These are phyloP conservation scores for Alternaria sp. DNA, from an alignment of 2,329 filamentous ascomycete species.

Conservation along the genomic window DNA sequence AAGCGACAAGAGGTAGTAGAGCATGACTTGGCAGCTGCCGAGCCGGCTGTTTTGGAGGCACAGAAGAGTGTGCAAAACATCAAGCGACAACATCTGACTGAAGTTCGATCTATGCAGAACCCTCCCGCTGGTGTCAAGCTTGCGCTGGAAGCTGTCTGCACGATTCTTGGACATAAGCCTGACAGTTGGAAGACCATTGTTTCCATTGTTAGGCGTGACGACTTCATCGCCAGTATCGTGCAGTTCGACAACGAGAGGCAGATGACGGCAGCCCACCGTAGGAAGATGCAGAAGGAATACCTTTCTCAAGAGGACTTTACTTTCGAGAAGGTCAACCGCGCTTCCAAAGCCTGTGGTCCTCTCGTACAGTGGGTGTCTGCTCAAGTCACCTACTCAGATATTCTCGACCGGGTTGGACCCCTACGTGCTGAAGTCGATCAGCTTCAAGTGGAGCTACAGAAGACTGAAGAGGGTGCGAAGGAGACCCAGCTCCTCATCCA, in stretches of 20 bases:
- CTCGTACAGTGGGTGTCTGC: conserved; percentile 97
- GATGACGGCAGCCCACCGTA: conserved; percentile 84
- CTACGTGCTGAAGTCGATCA: conserved; percentile 87
- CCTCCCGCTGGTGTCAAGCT: conserved; percentile 90
- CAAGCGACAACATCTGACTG: conserved; percentile 94
- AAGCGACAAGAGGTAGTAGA: conserved; percentile 83
- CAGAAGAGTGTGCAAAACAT: conserved; percentile 98
- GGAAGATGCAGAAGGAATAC: conserved; percentile 92
- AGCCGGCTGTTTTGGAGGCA: conserved; percentile 91
- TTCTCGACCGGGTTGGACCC: conserved; percentile 91
- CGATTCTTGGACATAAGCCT: conserved; percentile 87
- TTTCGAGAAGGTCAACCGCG: conserved; percentile 93
- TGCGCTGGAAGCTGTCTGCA: conserved; percentile 95
- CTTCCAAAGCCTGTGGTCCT: conserved; percentile 95
- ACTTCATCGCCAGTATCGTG: conserved; percentile 98
- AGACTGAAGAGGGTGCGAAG: conserved; percentile 92
- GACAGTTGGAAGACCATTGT: conserved; percentile 92
- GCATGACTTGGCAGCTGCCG: conserved; percentile 85
- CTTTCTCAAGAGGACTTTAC: conserved; percentile 94
- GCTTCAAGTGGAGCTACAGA: conserved; percentile 85
- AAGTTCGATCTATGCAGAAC: conserved; percentile 96
- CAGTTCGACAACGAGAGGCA: conserved; percentile 94
- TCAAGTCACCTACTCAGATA: conserved; percentile 97
- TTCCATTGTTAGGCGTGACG: conserved; percentile 85
- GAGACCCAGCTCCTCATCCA: conserved; percentile 88